phyloP scores from a whole-genome alignment of 2,329 filamentous ascomycete species.

The Colletotrichum sp. region DNA sequence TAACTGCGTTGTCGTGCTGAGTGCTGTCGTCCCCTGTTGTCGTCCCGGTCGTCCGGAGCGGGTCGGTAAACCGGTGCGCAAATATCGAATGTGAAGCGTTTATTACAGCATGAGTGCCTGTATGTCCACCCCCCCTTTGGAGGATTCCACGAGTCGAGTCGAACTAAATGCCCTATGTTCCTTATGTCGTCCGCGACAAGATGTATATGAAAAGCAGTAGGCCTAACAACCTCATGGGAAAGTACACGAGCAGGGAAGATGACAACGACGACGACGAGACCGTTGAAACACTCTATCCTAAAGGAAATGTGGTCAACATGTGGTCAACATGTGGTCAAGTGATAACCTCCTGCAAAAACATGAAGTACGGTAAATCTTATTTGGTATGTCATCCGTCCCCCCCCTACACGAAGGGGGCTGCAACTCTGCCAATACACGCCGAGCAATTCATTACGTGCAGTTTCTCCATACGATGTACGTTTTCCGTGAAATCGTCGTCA shows the following conservation, averaged over 20 bases:
- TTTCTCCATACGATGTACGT: background rate
- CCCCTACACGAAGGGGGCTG: background rate
- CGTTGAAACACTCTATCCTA: background rate
- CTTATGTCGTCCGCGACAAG: too few relatives aligned
- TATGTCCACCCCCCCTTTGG: background rate
- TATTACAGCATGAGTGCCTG: background rate
- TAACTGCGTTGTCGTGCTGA: background rate
- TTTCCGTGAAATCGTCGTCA: background rate
- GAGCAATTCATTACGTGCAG: background rate
- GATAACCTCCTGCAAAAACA: background rate
- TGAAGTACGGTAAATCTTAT: background rate
- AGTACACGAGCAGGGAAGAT: background rate
- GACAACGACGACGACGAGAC: background rate
- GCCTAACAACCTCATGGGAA: background rate
- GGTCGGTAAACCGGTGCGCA: background rate
- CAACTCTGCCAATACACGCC: background rate
- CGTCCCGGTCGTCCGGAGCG: background rate
- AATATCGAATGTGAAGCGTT: background rate
- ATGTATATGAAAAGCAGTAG: background rate
- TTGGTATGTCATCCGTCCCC: background rate
- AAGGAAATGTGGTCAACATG: background rate
- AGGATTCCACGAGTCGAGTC: background rate
- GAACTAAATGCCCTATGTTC: background rate
- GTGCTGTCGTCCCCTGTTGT: background rate
- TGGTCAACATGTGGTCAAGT: background rate